Evolutionary conservation across 352 stramenopile species (phyloP), one percentile per base, ranked within the genome.

Genomic region (Globisporangium iwayamae): DNA sequence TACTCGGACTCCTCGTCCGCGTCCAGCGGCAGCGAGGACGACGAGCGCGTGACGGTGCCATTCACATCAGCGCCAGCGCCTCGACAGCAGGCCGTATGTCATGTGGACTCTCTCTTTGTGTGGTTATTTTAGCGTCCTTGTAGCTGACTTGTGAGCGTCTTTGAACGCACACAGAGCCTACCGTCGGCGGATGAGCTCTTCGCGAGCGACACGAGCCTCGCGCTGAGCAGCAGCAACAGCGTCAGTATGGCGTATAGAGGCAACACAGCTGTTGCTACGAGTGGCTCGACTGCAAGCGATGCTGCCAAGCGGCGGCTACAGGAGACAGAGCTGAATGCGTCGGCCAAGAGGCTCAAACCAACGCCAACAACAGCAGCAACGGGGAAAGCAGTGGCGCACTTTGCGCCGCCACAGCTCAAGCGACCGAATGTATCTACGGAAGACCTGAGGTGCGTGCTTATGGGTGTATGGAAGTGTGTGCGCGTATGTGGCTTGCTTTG

Each of bases 381-480:
- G 75, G 79, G 43, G n/a, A 80, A 76, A 51, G 32, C 63, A 9
- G 3, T 28, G 30, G 54, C 63, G 47, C 72, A 66, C 30, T 85
- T 88, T 60, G 77, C 73, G 6, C 82, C 82, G 5, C 82, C 82
- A 13, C 82, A 91, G 59, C 75, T 91, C 9, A 85, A 82, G 59
- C 69, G 80, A 0, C 82, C 82, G 1, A 91, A 91, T 50, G 78
- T 91, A 6, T 88, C 80, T 2, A 91, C 82, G 0, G 82, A 93
- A 68, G 84, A 93, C 56, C 43, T 74, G 16, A 76, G 73, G 80
- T 91, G 47, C 50, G 78, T 50, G 14, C 28, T 41, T 20, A 16
- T 66, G 43, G 43, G 18, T 43, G 3, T 13, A 5, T n/a, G 1
- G 25, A 28, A 28, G 25, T 28, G 41, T n/a, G 56, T 25, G 2